Base-by-base conservation (phyloP, 352 stramenopile genomes). In the Globisporangium spinosum region DNA sequence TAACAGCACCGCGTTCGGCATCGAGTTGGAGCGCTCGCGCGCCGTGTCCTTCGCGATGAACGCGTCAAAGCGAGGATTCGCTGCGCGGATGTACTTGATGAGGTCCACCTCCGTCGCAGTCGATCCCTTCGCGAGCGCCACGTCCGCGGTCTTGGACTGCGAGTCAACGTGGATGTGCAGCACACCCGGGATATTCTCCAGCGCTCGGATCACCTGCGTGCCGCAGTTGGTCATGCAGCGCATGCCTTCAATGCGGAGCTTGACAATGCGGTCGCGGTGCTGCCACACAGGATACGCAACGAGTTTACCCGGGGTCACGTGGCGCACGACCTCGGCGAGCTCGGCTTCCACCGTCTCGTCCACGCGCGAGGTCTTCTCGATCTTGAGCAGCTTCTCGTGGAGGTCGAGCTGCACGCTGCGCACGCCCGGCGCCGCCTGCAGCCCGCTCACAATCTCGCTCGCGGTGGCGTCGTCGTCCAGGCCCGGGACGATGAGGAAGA, bases 211-310 rank as follows among this genome's bases (percentile, higher is more conserved):
- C 40, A 96, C 87, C 53, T 90, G 87, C 12, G 66, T 73, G 8
- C 87, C 89, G 62, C 89, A 96, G 71, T 94, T 95, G 27, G 79
- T 94, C 83, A 94, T 94, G 70, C 89, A 96, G 58, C 87, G 84
- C 87, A 96, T 95, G 22, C 89, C 89, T 15, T 93, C 78, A 55
- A 96, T 82, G 32, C 74, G 74, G 32, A 95, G 74, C 47, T 74
- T 80, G 59, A 95, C 85, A 47, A 93, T 89, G 60, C 87, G 87
- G 55, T 95, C 85, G 64, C 83, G 79, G 62, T 93, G 83, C 62
- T 93, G 83, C 87, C 87, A 95, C 68, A 95, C 85, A 1, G 87
- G 87, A 62, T 91, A 95, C 27, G 83, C 87, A 4, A 87, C 69
- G 25, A 93, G 67, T n/a, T 78, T 66, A 2, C 67, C 51, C 1